Percentiles rank a stretch among this genome's conserved stretches.
Evolutionary conservation across 2,329 filamentous ascomycete species (phyloP).

Genomic region (Monosporascus sp.): DNA sequence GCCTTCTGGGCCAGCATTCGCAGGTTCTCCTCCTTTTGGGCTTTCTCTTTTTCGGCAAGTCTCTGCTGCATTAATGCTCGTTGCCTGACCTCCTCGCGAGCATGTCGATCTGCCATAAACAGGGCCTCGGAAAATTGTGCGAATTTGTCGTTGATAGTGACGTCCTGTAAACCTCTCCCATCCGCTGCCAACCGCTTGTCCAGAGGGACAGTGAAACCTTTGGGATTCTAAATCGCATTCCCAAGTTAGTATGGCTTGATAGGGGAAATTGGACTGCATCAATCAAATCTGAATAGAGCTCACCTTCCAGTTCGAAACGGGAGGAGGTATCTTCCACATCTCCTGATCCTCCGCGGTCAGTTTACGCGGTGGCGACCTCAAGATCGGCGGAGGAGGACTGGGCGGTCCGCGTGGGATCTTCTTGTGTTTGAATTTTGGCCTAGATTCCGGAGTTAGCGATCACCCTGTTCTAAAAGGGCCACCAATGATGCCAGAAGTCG

Average conservation of each 20-base stretch:
- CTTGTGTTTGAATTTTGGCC: slow-evolving; percentile 99
- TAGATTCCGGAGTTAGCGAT: slow-evolving; percentile 8
- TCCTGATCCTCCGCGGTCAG: slow-evolving; percentile 96
- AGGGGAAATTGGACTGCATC: no score
- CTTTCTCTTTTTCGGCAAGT: slow-evolving; percentile 92
- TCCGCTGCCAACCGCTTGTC: slow-evolving; percentile 95
- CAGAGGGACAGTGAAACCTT: slow-evolving; percentile 92
- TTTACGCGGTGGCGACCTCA: slow-evolving; percentile 92
- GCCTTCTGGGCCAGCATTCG: slow-evolving; percentile 86
- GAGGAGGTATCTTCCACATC: slow-evolving; percentile 82
- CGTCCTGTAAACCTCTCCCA: slow-evolving; percentile 84
- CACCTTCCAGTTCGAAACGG: slow-evolving; percentile 90
- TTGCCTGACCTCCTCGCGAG: slow-evolving; percentile 90
- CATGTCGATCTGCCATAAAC: slow-evolving; percentile 90
- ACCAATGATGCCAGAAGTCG: not conserved
- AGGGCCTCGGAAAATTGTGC: slow-evolving; percentile 92
- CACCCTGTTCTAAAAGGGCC: not conserved
- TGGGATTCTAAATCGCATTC: slow-evolving; percentile 60
- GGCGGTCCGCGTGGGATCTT: slow-evolving; percentile 92
- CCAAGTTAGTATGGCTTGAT: not conserved
- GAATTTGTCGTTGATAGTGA: slow-evolving; percentile 98
- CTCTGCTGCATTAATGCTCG: slow-evolving; percentile 92
- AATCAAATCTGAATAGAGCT: not conserved
- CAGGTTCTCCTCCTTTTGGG: slow-evolving; percentile 87
- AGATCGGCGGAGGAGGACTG: slow-evolving; percentile 85